Evolutionary conservation across 23 red algal species (phyloP), one percentile per base, ranked within the genome.

Genomic region (Chondrus crispus): DNA sequence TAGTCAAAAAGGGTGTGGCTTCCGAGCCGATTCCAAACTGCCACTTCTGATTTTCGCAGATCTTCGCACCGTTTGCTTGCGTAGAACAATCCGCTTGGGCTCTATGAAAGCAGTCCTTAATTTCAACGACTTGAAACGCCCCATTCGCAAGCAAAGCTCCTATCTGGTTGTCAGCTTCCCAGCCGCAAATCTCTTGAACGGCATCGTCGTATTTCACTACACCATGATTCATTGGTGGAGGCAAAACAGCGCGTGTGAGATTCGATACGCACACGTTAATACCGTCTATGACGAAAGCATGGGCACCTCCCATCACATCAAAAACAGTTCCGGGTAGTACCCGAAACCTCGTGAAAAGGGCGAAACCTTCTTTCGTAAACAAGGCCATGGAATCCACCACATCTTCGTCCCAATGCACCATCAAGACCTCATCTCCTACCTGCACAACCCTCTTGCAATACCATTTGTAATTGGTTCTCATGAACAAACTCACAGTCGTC

Each of bases 201-300:
- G 45, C 29, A 6, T 40, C 62, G 9, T 47, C 43, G 22, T 44
- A 72, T 20, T 70, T 63, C 62, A 81, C 43, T 7, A 35, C 43
- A 18, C 36, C 79, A 75, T 92, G 89, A 74, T 40, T 58, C 79
- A 92, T 71, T 8, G 89, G 89, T 6, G 89, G 89, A 4, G 89
- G 89, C 10, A 83, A 41, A 37, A 83, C 6, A 9, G 41, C 89
- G 30, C 39, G n/a, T 28, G 44, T 52, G 13, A 92, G 51, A 54
- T 92, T 66, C 11, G 89, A 83, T 16, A 92, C 10, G 24, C 51
- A 32, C 20, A 92, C 2, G 5, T 66, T 70, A n/a, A 32, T 41
- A 14, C 89, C 89, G 36, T 92, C 89, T 55, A 84, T 73, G 2
- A 82, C 60, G 37, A 50, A 35, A 45, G 66, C 39, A 6, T 19